Evolutionary conservation across 371 early-diverging fungal species (phyloP).

Genomic region (Neoconidiobolus thromboides): DNA sequence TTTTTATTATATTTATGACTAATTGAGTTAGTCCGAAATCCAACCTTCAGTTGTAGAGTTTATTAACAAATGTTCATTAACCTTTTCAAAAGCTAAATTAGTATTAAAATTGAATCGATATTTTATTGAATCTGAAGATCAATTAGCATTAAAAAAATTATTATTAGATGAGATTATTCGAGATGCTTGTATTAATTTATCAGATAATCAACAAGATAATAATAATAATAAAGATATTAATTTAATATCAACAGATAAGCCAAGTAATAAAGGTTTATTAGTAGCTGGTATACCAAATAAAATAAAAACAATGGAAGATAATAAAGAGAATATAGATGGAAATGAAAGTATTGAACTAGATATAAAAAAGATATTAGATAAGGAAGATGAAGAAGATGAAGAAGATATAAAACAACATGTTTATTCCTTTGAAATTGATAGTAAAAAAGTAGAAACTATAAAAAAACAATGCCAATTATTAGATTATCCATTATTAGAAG

Average conservation of each 20-base stretch:
- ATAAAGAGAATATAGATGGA: not conserved
- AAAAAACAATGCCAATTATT: conserved; percentile 89
- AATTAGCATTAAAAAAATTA: conserved; percentile 66
- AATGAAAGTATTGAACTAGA: not conserved
- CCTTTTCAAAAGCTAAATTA: conserved; percentile 96
- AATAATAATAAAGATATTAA: conserved; percentile 7
- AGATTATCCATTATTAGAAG: conserved; percentile 96
- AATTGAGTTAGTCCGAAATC: conserved; percentile 27
- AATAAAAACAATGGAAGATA: not conserved
- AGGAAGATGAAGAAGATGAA: conserved; percentile 42
- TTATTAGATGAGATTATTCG: conserved; percentile 63
- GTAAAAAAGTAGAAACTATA: conserved; percentile 64
- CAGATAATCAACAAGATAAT: conserved; percentile 10
- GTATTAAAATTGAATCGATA: conserved; percentile 91
- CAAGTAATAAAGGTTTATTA: conserved; percentile 22
- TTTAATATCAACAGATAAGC: conserved; percentile 20
- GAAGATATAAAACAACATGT: conserved; percentile 47
- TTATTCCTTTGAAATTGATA: conserved; percentile 75
- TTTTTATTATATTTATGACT: not conserved
- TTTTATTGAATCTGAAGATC: conserved; percentile 77
- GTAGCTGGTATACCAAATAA: conserved; percentile 6
- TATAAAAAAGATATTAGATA: conserved; percentile 14
- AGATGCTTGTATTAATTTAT: conserved; percentile 34
- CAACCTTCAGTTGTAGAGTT: conserved; percentile 73
- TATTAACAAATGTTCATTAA: conserved; percentile 78